phyloP scores from a whole-genome alignment of 2,329 filamentous ascomycete genomes.

The Dactylella cylindrospora region DNA sequence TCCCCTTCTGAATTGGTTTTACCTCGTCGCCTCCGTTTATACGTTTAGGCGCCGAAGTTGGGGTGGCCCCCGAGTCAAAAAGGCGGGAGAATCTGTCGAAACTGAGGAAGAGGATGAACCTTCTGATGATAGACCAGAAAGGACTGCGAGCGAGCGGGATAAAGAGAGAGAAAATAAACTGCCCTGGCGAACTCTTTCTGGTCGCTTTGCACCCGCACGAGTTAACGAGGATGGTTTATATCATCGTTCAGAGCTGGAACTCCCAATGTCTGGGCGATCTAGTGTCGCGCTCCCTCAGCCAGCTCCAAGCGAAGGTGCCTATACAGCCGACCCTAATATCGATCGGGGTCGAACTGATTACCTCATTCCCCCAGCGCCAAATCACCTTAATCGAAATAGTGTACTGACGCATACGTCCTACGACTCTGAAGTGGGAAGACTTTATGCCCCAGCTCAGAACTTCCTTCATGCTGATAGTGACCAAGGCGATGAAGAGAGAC shows the following conservation, averaged over 20 bases:
- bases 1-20: slow-evolving; percentile 97
- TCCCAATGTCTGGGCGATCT: slow-evolving; percentile 37
- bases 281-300: slow-evolving; percentile 33
- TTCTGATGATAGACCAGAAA: slow-evolving; percentile 29
- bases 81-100: neutral
- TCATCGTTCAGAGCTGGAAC: slow-evolving; percentile 29
- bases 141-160: slow-evolving; percentile 33
- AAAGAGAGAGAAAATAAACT: slow-evolving; percentile 27
- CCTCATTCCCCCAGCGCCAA: slow-evolving; percentile 10
- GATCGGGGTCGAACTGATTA: slow-evolving; percentile 7
- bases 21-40: slow-evolving; percentile 66
- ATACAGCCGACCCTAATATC: slow-evolving; percentile 22
- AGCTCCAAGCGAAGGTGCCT: slow-evolving; percentile 18
- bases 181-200: slow-evolving; percentile 37
- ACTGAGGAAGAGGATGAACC: slow-evolving; percentile 9
- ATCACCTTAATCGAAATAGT: slow-evolving; percentile 17
- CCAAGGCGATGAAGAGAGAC: slow-evolving; percentile 6
- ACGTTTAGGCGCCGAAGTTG: slow-evolving; percentile 71
- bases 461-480: slow-evolving; percentile 17
- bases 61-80: slow-evolving; percentile 74
- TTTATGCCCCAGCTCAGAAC: slow-evolving; percentile 31
- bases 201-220: slow-evolving; percentile 35
- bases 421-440: slow-evolving; percentile 35
- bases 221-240: slow-evolving; percentile 31
- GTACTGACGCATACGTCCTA: slow-evolving; percentile 18